Conservation (phyloP, 2,329 filamentous ascomycete genomes). For the Cucurbitaria berberidis region DNA sequence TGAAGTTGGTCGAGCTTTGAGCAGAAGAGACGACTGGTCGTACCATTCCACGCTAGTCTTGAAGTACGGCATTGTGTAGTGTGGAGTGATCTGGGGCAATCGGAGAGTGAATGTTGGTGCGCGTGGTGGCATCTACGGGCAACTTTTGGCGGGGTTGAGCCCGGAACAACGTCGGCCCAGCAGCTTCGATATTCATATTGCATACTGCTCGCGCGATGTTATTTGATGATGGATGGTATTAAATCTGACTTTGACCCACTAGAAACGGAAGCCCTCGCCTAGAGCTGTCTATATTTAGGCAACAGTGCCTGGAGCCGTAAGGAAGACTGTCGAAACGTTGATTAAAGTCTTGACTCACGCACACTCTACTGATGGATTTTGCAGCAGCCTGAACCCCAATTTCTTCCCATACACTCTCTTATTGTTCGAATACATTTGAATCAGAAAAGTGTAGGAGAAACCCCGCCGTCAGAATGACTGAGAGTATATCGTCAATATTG, state of each 20-base stretch:
- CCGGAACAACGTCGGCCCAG: conserved; percentile 17
- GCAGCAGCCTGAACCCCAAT: background rate
- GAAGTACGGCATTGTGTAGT: conserved; percentile 73
- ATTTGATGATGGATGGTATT: background rate
- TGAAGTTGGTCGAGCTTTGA: conserved; percentile 83
- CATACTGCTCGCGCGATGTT: background rate
- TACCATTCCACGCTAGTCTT: conserved; percentile 89
- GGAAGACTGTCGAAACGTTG: background rate
- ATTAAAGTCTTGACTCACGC: background rate
- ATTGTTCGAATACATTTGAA: background rate
- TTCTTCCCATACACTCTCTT: background rate
- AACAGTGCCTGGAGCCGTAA: background rate
- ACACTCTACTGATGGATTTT: background rate
- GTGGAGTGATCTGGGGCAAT: conserved; percentile 16
- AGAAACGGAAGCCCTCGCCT: background rate
- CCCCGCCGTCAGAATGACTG: conserved; percentile 17
- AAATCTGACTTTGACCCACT: background rate
- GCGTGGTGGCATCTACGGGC: conserved; percentile 18
- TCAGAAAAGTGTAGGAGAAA: too few relatives aligned
- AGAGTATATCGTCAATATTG: conserved; percentile 16
- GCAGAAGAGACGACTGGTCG: conserved; percentile 80
- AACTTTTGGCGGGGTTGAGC: conserved; percentile 39
- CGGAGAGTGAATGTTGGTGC: conserved; percentile 13
- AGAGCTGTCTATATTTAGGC: background rate
- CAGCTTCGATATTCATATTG: background rate